phyloP scores from a whole-genome alignment of 306 rosid genomes.

The Prunus armeniaca region DNA sequence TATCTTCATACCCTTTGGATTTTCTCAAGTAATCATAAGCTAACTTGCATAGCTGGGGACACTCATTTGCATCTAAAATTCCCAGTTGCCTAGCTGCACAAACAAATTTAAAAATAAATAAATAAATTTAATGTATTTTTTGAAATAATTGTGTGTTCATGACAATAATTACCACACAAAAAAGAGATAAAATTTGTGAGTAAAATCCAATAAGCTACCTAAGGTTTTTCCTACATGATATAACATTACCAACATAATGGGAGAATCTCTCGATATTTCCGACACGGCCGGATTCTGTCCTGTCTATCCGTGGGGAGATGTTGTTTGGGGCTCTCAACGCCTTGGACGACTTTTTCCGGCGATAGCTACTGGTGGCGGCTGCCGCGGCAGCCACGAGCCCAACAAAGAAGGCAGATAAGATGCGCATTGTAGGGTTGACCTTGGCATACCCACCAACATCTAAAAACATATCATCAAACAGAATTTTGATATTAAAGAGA shows the following conservation, averaged over 20 bases:
- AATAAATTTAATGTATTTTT: background rate
- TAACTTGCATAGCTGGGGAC: conserved; percentile 52
- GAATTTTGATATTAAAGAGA: background rate
- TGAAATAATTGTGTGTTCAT: too few species aligned
- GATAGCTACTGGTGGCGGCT: conserved; percentile 17
- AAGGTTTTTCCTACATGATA: background rate
- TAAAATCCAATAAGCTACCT: background rate
- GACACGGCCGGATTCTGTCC: conserved; percentile 58
- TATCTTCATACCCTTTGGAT: conserved; percentile 49
- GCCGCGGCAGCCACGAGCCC: conserved; percentile 36
- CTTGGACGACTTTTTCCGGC: conserved; percentile 17
- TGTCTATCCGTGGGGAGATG: conserved; percentile 33
- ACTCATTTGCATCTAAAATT: conserved; percentile 49
- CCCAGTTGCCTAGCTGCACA: conserved; percentile 75
- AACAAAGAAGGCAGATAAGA: conserved; percentile 47
- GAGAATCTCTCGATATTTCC: conserved; percentile 64
- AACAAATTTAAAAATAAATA: background rate
- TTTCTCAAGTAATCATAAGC: conserved; percentile 56
- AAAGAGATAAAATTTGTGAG: too few species aligned
- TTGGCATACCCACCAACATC: conserved; percentile 41
- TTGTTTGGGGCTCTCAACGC: conserved; percentile 12
- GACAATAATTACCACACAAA: too few species aligned
- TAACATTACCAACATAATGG: conserved; percentile 58
- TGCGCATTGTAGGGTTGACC: conserved; percentile 15
- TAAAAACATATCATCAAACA: background rate